Base-by-base conservation (phyloP, 2,329 filamentous ascomycete species). In the Endoconidiophora polonica region DNA sequence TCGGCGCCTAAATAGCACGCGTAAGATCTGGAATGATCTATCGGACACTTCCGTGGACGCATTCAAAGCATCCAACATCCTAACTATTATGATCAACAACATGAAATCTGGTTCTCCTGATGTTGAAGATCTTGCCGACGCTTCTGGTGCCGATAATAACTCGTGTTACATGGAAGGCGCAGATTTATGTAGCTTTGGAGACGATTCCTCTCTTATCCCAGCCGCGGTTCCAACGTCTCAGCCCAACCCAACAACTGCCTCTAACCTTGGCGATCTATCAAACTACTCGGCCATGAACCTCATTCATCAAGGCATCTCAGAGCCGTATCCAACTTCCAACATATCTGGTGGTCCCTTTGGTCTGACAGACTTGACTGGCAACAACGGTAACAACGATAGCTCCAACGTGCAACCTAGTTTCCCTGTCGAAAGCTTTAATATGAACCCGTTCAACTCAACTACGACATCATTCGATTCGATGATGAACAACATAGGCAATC, bases 81-180 rank as follows among this genome's bases (percentile, higher is more conserved):
- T 96, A n/a, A 79, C 79, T 20, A 79, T 95, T 47, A 87, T 96
- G 76, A 66, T 96, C 42, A 73, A 79, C 29, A 91, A 91, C 62
- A 71, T 95, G 16, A 36, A 46, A 12, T 4, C 37, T 26, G 42
- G 39, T 6, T 46, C 43, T 9, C 23, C 14, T 4, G 39, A 24
- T 6, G 9, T 26, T n/a, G 46, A 48, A 22, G 46, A 48, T 23
- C 12, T 23, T 18, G 46, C 40, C 16, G 44, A 44, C 14, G 12
- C 16, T 33, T 6, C 23, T 9, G 10, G 20, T 29, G 38, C 44
- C 20, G 47, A 33, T 33, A 38, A 29, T 14, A 46, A 46, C 6
- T 4, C 22, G 4, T 20, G 36, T 12, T 38, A 45, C 7, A 33
- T 33, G 29, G 29, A 3, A 33, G 9, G 2, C 29, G 12, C 5